A percentile compares a stretch with the other conserved stretches of the same genome.
phyloP scores from a whole-genome alignment of 768 basidiomycete genomes.

The Mrakia frigida region DNA sequence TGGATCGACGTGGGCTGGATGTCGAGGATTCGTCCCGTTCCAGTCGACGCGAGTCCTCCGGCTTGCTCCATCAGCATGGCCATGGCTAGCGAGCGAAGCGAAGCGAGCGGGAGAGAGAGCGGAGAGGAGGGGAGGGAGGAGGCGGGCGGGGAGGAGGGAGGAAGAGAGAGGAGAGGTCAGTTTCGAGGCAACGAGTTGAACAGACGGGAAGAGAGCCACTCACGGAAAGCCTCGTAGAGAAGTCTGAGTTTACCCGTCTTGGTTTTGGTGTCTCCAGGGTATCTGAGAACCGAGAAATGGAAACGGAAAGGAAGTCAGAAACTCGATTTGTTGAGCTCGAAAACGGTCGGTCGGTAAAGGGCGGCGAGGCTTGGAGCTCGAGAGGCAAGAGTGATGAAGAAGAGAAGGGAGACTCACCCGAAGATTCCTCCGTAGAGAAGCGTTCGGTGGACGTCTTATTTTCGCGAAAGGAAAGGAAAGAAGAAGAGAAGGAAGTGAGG shows the following conservation, averaged over 20 bases:
- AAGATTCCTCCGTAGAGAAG: slow-evolving; percentile 97
- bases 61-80: slow-evolving; percentile 54
- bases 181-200: slow-evolving; percentile 37
- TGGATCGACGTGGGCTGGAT: slow-evolving; percentile 81
- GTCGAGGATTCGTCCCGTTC: slow-evolving; percentile 86
- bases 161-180: slow-evolving; percentile 35
- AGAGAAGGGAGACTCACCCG: slow-evolving; percentile 42
- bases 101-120: background rate
- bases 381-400: too few species aligned
- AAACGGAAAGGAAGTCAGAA: background rate
- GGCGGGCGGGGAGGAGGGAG: background rate
- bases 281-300: slow-evolving; percentile 41
- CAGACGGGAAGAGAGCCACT: background rate
- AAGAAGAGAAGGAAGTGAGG: background rate
- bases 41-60: slow-evolving; percentile 93
- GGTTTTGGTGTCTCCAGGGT: slow-evolving; percentile 96
- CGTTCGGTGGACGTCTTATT: slow-evolving; percentile 60
- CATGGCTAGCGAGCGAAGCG: slow-evolving; percentile 25
- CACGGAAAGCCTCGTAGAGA: slow-evolving; percentile 88
- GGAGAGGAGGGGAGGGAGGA: background rate
- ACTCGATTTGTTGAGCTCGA: background rate
- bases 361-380: too few species aligned
- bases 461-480: background rate
- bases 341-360: too few species aligned
- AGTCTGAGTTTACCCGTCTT: slow-evolving; percentile 91